Conservation (phyloP, 129 eudicot genomes). For the Saussurea involucrata region DNA sequence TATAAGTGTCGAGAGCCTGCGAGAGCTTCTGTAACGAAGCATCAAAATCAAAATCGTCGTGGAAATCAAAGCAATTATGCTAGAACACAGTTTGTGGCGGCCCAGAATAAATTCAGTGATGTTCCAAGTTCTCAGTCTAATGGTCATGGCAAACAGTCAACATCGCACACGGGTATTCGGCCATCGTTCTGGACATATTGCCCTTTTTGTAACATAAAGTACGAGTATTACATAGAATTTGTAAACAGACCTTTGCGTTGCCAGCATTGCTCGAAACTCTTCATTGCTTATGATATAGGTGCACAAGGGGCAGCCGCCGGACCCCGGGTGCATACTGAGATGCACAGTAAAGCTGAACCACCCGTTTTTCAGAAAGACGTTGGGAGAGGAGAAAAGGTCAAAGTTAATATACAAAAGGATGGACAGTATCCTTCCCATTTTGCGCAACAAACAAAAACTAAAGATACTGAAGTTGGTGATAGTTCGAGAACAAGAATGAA, state of each 20-base stretch:
- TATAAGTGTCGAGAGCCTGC: slow-evolving; percentile 35
- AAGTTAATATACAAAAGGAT: slow-evolving; percentile 23
- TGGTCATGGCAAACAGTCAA: slow-evolving; percentile 32
- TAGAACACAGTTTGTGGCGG: slow-evolving; percentile 18
- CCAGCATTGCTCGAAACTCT: slow-evolving; percentile 49
- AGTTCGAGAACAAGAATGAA: slow-evolving; percentile 23
- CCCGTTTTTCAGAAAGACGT: slow-evolving; percentile 28
- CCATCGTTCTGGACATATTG: slow-evolving; percentile 62
- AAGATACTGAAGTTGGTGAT: slow-evolving; percentile 21
- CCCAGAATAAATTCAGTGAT: slow-evolving; percentile 24
- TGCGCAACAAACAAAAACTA: slow-evolving; percentile 19
- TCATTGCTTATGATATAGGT: slow-evolving; percentile 45
- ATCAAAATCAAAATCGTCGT: slow-evolving; percentile 42
- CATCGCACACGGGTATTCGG: slow-evolving; percentile 15
- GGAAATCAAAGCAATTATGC: slow-evolving; percentile 19
- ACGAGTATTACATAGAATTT: slow-evolving; percentile 39
- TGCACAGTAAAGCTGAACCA: slow-evolving; percentile 26
- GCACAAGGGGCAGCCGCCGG: slow-evolving; percentile 18
- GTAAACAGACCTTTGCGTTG: slow-evolving; percentile 43
- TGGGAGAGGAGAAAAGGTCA: slow-evolving; percentile 19
- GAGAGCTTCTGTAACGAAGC: slow-evolving; percentile 27
- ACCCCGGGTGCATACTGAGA: slow-evolving; percentile 3
- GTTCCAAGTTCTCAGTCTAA: slow-evolving; percentile 31
- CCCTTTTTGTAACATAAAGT: slow-evolving; percentile 46
- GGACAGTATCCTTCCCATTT: slow-evolving; percentile 25